Evolutionary conservation across 2,329 filamentous ascomycete species (phyloP), one percentile per base, ranked within the genome.

Genomic region (Nigrograna mackinnonii): DNA sequence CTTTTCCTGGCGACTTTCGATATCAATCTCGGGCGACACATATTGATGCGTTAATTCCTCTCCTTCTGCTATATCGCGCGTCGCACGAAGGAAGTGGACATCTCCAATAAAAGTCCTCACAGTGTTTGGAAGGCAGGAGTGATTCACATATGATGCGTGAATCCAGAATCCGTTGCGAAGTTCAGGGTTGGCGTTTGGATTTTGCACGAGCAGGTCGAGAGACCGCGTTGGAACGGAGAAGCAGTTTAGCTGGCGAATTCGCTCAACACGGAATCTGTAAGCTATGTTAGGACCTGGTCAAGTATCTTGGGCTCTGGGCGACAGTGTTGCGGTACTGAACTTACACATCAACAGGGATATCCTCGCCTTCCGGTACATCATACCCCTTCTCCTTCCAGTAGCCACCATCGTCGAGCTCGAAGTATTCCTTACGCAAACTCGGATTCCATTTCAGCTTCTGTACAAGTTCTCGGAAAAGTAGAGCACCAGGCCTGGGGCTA

Each of bases 381-480:
- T 77, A 76, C 2, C 68, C 60, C 0, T 47, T 22, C 33, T 49
- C 37, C 22, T 44, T 39, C 52, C 52, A 54, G 31, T 58, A 59
- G 2, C 53, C 55, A 3, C 75, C 43, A 68, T 57, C 58, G 32
- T 54, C 47, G 26, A 58, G 62, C 39, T 75, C 7, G 43, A 65
- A 51, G 75, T 70, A 30, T 13, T 47, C 30, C 56, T 39, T 12
- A 52, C 52, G 4, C 56, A 57, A 35, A 9, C 61, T 64, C 0
- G 70, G 69, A 34, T 73, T 75, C 21, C 72, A 66, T 22, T 67
- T 59, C 19, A 80, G 40, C 47, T 79, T 80, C 46, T 79, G 74
- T 1, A 73, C 57, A 13, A 74, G 35, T 37, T 70, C 54, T 3
- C 54, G 49, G 46, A 78, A 65, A 6, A 80, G 66, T 47, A 18